Evolutionary conservation across 352 stramenopile genomes (phyloP).

Genomic region (Globisporangium solare): DNA sequence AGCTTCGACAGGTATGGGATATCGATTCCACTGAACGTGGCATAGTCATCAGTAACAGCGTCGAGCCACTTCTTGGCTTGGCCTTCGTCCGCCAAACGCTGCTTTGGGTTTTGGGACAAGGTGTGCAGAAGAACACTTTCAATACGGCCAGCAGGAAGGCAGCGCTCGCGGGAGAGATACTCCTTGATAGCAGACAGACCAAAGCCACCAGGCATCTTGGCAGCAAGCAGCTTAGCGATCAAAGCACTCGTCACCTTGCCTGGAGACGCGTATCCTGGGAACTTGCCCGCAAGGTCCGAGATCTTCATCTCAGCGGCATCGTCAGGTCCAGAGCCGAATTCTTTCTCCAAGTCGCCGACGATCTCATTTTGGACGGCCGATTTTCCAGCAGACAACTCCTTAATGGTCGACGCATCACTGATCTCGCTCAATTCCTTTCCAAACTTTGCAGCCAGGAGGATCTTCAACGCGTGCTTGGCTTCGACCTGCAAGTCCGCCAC

Average conservation of each 20-base stretch:
- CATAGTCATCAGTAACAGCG: slow-evolving; percentile 73
- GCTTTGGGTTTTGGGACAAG: slow-evolving; percentile 64
- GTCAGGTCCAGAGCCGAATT: slow-evolving; percentile 77
- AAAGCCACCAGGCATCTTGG: slow-evolving; percentile 84
- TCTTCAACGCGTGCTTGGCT: slow-evolving; percentile 69
- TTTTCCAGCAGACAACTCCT: slow-evolving; percentile 76
- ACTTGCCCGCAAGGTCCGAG: slow-evolving; percentile 59
- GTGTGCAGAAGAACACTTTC: slow-evolving; percentile 79
- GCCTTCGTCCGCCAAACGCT: slow-evolving; percentile 53
- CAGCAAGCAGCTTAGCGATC: slow-evolving; percentile 75
- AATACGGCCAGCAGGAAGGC: slow-evolving; percentile 59
- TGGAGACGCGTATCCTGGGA: slow-evolving; percentile 57
- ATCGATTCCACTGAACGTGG: slow-evolving; percentile 43
- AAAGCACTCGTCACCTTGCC: slow-evolving; percentile 72
- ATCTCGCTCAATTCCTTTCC: slow-evolving; percentile 69
- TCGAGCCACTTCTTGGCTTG: slow-evolving; percentile 81
- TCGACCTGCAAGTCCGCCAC: slow-evolving; percentile 62
- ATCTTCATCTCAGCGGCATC: slow-evolving; percentile 79
- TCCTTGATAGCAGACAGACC: slow-evolving; percentile 67
- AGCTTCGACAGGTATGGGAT: slow-evolving; percentile 51
- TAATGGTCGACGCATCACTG: slow-evolving; percentile 58
- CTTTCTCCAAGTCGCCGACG: slow-evolving; percentile 78
- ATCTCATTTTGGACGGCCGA: slow-evolving; percentile 89
- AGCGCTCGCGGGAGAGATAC: slow-evolving; percentile 67
- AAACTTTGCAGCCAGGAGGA: slow-evolving; percentile 76